Conservation (phyloP, 1,284 basidiomycete species). For the Apiotrichum brassicae region DNA sequence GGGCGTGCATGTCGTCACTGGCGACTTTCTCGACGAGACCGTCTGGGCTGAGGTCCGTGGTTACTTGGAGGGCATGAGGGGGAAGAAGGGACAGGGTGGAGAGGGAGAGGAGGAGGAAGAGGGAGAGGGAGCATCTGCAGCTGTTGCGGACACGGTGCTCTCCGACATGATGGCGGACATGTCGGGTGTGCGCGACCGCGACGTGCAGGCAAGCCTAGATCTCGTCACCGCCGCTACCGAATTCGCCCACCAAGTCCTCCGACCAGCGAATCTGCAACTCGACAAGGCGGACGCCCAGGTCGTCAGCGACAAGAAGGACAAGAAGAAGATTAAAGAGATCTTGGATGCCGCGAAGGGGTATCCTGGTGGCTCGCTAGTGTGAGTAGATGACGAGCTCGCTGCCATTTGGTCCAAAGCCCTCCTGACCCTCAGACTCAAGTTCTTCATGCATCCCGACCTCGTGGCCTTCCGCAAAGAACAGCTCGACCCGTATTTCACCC, state of each 20-base stretch:
- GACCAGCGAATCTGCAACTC: constrained; percentile 3
- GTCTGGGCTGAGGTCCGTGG: constrained; percentile 51
- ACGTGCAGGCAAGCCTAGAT: constrained; percentile 40
- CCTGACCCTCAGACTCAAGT: constrained; percentile 24
- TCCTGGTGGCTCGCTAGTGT: constrained; percentile 42
- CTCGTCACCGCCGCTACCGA: constrained; percentile 40
- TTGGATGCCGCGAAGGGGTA: constrained; percentile 3
- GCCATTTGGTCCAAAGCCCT: too few relatives aligned
- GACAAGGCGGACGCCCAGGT: neutral
- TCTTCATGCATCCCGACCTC: constrained; percentile 44
- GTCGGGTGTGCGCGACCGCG: constrained; percentile 40
- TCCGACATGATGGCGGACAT: constrained; percentile 50
- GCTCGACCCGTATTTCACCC: constrained; percentile 37
- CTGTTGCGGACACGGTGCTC: constrained; percentile 43
- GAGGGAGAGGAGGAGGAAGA: constrained; percentile 1
- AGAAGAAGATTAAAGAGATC: neutral
- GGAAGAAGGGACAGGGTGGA: neutral
- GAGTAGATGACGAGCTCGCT: too few relatives aligned
- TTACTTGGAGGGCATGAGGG: constrained; percentile 1
- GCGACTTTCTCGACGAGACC: constrained; percentile 63
- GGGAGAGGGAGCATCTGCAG: too few relatives aligned
- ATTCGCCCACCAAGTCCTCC: constrained; percentile 35
- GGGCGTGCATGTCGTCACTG: constrained; percentile 62
- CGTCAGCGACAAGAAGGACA: neutral
- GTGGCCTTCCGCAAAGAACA: constrained; percentile 34